Conservation (phyloP, 2,329 filamentous ascomycete genomes). For the Xylariaceae sp. region DNA sequence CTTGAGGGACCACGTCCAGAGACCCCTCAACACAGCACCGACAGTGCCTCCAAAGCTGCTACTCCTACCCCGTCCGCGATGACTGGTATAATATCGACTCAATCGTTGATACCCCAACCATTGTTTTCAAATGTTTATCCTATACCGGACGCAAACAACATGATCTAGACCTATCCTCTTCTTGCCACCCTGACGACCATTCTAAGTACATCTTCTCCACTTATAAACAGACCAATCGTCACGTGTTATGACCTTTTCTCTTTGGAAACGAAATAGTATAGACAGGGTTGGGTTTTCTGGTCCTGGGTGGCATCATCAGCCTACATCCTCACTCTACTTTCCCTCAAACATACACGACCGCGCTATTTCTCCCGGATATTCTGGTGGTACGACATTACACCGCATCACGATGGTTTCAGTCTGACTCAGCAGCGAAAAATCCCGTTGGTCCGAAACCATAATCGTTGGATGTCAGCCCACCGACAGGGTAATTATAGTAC, state of each 20-base stretch:
- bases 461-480: too few relatives aligned
- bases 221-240: conserved; percentile 20
- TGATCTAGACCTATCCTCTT: conserved; percentile 39
- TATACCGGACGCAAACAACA: conserved; percentile 40
- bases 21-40: conserved; percentile 44
- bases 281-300: conserved; percentile 22
- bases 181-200: neutral
- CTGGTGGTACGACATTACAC: too few relatives aligned
- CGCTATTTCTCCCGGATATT: neutral
- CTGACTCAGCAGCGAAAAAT: too few relatives aligned
- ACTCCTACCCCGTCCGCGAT: conserved; percentile 37
- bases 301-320: conserved; percentile 12
- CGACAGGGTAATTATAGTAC: too few relatives aligned
- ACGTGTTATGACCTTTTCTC: conserved; percentile 25
- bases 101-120: too few relatives aligned
- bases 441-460: too few relatives aligned
- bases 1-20: conserved; percentile 38
- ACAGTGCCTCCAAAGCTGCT: conserved; percentile 31
- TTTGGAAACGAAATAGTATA: conserved; percentile 26
- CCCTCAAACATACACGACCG: conserved; percentile 9
- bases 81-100: conserved; percentile 24
- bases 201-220: conserved; percentile 17
- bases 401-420: too few relatives aligned
- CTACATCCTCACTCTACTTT: conserved; percentile 13
- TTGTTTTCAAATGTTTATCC: too few relatives aligned